These are phyloP conservation scores for Fusarium caatingaense DNA, from an alignment of 2,329 filamentous ascomycete species.

Conservation along the genomic window DNA sequence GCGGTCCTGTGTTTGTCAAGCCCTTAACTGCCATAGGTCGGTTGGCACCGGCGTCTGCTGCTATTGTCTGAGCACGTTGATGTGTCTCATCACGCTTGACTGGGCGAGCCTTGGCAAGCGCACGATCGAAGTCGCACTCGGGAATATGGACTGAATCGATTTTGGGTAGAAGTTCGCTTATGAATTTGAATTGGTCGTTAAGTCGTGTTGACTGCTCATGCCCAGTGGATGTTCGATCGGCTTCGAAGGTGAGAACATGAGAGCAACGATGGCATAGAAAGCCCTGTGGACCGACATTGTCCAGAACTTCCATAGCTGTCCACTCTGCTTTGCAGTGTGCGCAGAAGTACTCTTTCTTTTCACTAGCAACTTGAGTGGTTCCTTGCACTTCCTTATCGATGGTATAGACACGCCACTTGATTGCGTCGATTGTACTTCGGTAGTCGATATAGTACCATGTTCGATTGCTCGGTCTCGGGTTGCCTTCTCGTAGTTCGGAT, in stretches of 20 bases:
- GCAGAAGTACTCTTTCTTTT: conserved; percentile 94
- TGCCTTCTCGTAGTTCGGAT: conserved; percentile 81
- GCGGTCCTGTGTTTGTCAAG: conserved; percentile 72
- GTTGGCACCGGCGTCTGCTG: conserved; percentile 64
- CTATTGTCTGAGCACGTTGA: conserved; percentile 70
- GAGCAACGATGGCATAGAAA: conserved; percentile 88
- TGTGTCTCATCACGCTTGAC: conserved; percentile 75
- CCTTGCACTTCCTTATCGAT: conserved; percentile 91
- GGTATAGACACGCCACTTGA: conserved; percentile 92
- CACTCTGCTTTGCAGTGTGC: conserved; percentile 84
- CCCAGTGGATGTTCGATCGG: conserved; percentile 75
- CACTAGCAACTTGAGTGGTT: conserved; percentile 80
- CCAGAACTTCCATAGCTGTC: conserved; percentile 89
- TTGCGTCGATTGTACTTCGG: conserved; percentile 91
- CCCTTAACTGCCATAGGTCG: conserved; percentile 77
- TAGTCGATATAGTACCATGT: conserved; percentile 99
- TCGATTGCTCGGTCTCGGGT: conserved; percentile 82
- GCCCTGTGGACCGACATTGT: conserved; percentile 74
- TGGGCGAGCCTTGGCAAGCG: conserved; percentile 70
- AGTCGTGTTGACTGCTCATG: conserved; percentile 79
- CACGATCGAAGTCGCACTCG: conserved; percentile 78
- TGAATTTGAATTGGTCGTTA: conserved; percentile 83
- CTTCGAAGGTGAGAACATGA: conserved; percentile 70
- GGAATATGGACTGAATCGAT: conserved; percentile 82
- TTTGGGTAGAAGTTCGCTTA: conserved; percentile 79